phyloP scores from a whole-genome alignment of 129 eudicot genomes.

The Flaveria bidentis region DNA sequence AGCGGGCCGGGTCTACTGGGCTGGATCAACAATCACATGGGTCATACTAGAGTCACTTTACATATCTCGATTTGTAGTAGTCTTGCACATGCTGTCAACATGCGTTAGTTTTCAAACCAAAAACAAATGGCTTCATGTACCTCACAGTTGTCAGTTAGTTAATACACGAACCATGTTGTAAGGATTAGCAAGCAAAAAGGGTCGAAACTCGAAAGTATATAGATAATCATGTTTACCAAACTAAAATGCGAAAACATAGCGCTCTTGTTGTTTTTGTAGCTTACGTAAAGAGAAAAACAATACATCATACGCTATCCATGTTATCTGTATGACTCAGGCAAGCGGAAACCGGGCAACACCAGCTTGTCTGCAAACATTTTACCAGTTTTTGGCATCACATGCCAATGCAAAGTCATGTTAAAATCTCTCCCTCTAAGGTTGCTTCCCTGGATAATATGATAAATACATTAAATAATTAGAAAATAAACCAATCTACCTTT shows the following conservation, averaged over 20 bases:
- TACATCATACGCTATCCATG: slow-evolving; percentile 15
- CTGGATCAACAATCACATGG: too few species aligned
- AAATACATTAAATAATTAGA: neutral
- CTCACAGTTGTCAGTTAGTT: neutral
- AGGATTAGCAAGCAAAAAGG: neutral
- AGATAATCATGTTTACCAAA: neutral
- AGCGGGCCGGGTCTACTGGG: too few species aligned
- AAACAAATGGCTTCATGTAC: neutral
- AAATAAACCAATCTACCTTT: neutral
- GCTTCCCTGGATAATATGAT: slow-evolving; percentile 58
- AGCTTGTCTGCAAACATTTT: slow-evolving; percentile 90
- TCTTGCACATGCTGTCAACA: neutral
- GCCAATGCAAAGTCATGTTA: slow-evolving; percentile 94
- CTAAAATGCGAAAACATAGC: slow-evolving; percentile 12
- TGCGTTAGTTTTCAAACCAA: slow-evolving; percentile 2
- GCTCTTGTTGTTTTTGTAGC: slow-evolving; percentile 17
- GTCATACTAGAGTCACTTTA: too few species aligned
- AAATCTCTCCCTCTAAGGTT: slow-evolving; percentile 78
- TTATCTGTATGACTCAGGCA: slow-evolving; percentile 73
- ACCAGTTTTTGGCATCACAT: slow-evolving; percentile 98
- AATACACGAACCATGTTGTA: neutral
- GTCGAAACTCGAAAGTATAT: neutral
- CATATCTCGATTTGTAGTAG: neutral
- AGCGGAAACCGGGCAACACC: slow-evolving; percentile 71
- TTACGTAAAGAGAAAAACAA: slow-evolving; percentile 15